Evolutionary conservation across 176 grass and related monocot species (phyloP), one percentile per base, ranked within the genome.

Genomic region (Carex scoparia): DNA sequence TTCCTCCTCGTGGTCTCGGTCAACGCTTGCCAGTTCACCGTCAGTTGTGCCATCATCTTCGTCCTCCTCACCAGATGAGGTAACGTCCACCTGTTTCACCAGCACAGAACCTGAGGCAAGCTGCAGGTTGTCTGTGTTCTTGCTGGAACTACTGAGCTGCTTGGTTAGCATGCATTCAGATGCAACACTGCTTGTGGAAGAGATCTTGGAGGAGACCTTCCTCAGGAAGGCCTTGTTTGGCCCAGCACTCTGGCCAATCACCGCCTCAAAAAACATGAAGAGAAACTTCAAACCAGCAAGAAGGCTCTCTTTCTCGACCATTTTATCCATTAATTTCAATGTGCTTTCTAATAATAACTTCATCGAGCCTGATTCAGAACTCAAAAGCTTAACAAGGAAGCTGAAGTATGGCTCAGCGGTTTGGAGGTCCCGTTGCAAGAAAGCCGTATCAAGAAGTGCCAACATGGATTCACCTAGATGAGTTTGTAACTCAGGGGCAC

Each of bases 31-130:
- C 84, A 94, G 87, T 81, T 98, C 95, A 31, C 95, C 95, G 88
- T 98, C 95, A 83, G 93, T 91, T 77, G 95, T 98, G 61, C 86
- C 93, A 84, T 98, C 95, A 85, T 98, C 95, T 89, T 98, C 95
- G 87, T 98, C 95, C 73, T 98, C 95, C 65, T 98, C 93, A 32
- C 82, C 89, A 87, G 95, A 98, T 62, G 92, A 94, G 5, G 81
- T 83, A 18, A 51, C 9, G n/a, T 65, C 81, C 18, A 66, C 64
- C 64, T 83, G 58, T 64, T 64, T 81, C 14, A 16, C 32, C 18
- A 81, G 62, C 11, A 83, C 61, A 66, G 81, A 86, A 88, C 91
- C 89, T 0, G 88, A 80, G 79, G 31, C 60, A 86, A 95, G 87
- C 65, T 89, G 74, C 84, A 93, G 88, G 65, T 81, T 94, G n/a